Percentiles rank a stretch among this genome's conserved stretches.
phyloP scores from a whole-genome alignment of 225 moss, liverwort and hornwort genomes.

The Pleurozium schreberi region DNA sequence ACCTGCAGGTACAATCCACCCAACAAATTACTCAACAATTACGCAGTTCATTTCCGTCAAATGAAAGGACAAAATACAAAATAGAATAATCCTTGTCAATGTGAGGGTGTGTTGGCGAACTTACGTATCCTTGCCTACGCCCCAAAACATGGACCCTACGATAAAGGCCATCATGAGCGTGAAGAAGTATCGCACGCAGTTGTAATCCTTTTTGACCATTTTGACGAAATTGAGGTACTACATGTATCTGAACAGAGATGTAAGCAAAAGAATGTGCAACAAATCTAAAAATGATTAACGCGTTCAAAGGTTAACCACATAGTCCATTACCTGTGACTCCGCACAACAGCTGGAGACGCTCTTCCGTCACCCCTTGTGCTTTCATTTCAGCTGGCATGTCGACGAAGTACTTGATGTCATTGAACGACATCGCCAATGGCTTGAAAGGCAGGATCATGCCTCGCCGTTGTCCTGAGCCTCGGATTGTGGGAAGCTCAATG shows the following conservation, averaged over 20 bases:
- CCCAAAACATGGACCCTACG: slow-evolving; percentile 53
- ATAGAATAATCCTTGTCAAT: not conserved
- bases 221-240: too few species aligned
- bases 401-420: slow-evolving; percentile 63
- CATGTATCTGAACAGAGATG: not conserved
- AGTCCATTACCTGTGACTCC: slow-evolving; percentile 9
- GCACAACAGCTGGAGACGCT: slow-evolving; percentile 37
- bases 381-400: slow-evolving; percentile 70
- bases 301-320: not conserved
- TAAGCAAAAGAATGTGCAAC: too few species aligned
- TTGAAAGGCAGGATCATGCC: slow-evolving; percentile 85
- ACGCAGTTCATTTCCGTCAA: not conserved
- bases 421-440: slow-evolving; percentile 62
- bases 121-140: slow-evolving; percentile 33
- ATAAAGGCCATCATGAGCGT: slow-evolving; percentile 33
- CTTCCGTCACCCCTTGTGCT: slow-evolving; percentile 57
- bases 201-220: not conserved
- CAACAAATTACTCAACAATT: not conserved
- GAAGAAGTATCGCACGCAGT: slow-evolving; percentile 46
- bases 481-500: not conserved
- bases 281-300: too few species aligned
- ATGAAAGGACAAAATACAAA: not conserved
- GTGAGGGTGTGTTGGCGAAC: not conserved
- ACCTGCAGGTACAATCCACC: slow-evolving; percentile 5
- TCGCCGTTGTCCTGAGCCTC: slow-evolving; percentile 5